phyloP scores from a whole-genome alignment of 768 basidiomycete genomes.

The Boletus eberwhitei region DNA sequence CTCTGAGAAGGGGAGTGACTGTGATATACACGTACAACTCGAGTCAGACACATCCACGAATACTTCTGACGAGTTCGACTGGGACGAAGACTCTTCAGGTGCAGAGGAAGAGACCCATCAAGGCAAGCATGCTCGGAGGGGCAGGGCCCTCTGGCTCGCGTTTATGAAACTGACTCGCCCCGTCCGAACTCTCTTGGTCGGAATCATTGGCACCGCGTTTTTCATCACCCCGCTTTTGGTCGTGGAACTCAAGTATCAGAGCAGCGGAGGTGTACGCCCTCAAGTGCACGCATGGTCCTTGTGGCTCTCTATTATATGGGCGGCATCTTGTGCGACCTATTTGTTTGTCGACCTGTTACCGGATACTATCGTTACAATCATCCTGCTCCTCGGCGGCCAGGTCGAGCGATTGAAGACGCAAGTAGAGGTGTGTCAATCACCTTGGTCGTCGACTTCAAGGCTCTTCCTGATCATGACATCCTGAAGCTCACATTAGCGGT shows the following conservation, averaged over 20 bases:
- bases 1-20: slow-evolving; percentile 9
- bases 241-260: slow-evolving; percentile 58
- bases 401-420: slow-evolving; percentile 66
- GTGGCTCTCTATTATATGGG: slow-evolving; percentile 70
- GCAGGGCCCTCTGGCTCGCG: slow-evolving; percentile 56
- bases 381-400: slow-evolving; percentile 54
- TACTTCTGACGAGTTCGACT: slow-evolving; percentile 69
- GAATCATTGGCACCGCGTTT: slow-evolving; percentile 56
- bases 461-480: not conserved
- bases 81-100: slow-evolving; percentile 52
- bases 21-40: slow-evolving; percentile 7
- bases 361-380: slow-evolving; percentile 48
- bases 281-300: slow-evolving; percentile 65
- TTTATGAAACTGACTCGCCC: slow-evolving; percentile 66
- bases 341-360: slow-evolving; percentile 65
- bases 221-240: slow-evolving; percentile 70
- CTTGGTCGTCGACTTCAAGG: not conserved
- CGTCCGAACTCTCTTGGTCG: slow-evolving; percentile 57
- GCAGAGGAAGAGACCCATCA: slow-evolving; percentile 29
- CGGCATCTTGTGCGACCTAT: slow-evolving; percentile 55
- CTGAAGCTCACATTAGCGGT: slow-evolving; percentile 63
- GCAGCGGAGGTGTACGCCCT: slow-evolving; percentile 38
- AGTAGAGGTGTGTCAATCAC: slow-evolving; percentile 49
- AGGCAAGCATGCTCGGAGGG: slow-evolving; percentile 52
- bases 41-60: slow-evolving; percentile 48